A percentile compares a stretch with the other conserved stretches of the same genome.
phyloP scores from a whole-genome alignment of 345 rosid species.

The Gossypium sturtianum region DNA sequence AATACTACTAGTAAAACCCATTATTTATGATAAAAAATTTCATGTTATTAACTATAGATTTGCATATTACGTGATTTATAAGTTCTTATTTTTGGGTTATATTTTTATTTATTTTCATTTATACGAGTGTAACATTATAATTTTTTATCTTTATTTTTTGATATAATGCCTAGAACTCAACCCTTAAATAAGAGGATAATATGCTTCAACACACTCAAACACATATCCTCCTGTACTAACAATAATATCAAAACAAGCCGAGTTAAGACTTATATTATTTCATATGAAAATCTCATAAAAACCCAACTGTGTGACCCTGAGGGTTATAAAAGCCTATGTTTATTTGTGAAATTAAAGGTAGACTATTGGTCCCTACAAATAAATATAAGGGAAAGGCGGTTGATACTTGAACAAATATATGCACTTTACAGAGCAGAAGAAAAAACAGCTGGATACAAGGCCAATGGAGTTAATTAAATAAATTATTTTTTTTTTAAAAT shows the following conservation, averaged over 20 bases:
- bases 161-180: fast-evolving
- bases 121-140: too few species aligned
- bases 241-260: fast-evolving
- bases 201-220: fast-evolving
- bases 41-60: not conserved
- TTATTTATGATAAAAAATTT: not conserved
- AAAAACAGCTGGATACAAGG: not conserved
- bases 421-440: not conserved
- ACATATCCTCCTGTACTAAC: fast-evolving
- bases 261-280: not conserved
- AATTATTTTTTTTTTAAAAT: too few species aligned
- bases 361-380: not conserved
- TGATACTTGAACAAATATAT: not conserved
- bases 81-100: too few species aligned
- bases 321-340: not conserved
- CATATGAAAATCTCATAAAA: not conserved
- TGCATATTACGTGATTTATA: not conserved
- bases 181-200: fast-evolving
- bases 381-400: not conserved
- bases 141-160: too few species aligned
- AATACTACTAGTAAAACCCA: too few species aligned
- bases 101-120: not conserved
- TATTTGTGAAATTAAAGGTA: not conserved
- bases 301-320: not conserved
- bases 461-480: not conserved